Evolutionary conservation across 208 protist species (phyloP).

Genomic region (Wallacemonas sp.): DNA sequence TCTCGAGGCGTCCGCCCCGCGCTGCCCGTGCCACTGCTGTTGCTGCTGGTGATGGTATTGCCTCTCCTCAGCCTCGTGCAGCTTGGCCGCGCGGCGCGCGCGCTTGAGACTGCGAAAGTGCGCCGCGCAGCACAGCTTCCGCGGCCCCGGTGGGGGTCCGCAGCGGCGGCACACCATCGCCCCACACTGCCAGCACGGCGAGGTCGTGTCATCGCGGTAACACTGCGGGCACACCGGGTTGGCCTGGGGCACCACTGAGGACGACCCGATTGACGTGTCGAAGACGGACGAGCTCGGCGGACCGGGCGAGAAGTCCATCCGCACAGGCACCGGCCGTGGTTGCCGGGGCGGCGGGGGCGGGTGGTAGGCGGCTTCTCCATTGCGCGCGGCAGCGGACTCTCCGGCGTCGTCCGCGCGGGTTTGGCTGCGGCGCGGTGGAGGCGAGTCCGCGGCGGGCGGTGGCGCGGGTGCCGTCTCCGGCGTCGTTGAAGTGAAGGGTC

Average conservation of each 20-base stretch:
- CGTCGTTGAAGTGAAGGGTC: background rate
- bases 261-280: background rate
- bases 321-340: background rate
- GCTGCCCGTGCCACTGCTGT: background rate
- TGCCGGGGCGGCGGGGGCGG: background rate
- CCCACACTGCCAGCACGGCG: conserved; percentile 39
- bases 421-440: conserved; percentile 10
- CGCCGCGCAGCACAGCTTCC: conserved; percentile 34
- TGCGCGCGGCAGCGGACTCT: background rate
- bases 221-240: conserved; percentile 35
- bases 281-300: conserved; percentile 1
- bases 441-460: background rate
- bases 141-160: conserved; percentile 17
- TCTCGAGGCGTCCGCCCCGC: background rate
- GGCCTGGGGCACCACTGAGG: conserved; percentile 12
- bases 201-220: conserved; percentile 40
- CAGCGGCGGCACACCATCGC: conserved; percentile 59
- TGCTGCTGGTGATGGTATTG: background rate
- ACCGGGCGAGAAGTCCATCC: conserved; percentile 8
- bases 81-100: background rate
- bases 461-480: background rate
- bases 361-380: background rate
- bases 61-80: background rate
- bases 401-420: conserved; percentile 1
- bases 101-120: conserved; percentile 21